A percentile compares a stretch with the other conserved stretches of the same genome.
Evolutionary conservation across 768 basidiomycete genomes (phyloP).

Genomic region (Psilocybe cubensis): DNA sequence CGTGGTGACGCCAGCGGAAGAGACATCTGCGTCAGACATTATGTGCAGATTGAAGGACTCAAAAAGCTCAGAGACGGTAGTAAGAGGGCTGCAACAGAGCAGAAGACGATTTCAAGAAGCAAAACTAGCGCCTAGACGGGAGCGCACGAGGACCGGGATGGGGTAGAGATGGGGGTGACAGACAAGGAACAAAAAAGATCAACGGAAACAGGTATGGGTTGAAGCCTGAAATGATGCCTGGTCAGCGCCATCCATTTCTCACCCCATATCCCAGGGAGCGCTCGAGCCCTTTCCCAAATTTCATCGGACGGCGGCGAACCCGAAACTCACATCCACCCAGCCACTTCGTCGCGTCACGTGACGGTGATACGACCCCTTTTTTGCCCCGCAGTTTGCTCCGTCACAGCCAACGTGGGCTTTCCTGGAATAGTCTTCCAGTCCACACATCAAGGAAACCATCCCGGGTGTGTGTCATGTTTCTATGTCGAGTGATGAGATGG

Average conservation of each 20-base stretch:
- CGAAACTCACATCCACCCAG: constrained; percentile 23
- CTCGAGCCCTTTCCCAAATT: constrained; percentile 21
- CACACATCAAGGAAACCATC: not conserved
- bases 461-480: not conserved
- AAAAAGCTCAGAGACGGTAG: not conserved
- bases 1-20: not conserved
- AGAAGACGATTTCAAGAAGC: not conserved
- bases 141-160: not conserved
- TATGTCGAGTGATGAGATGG: not conserved
- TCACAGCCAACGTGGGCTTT: not conserved
- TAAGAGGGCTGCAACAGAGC: not conserved
- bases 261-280: constrained; percentile 14
- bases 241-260: constrained; percentile 15
- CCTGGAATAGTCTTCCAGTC: not conserved
- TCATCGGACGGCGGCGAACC: constrained; percentile 17
- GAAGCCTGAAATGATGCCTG: constrained; percentile 2
- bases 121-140: not conserved
- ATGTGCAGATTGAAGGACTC: constrained; percentile 2
- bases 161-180: not conserved
- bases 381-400: not conserved
- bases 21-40: constrained; percentile 2
- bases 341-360: constrained; percentile 17
- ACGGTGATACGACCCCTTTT: constrained; percentile 1
- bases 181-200: not conserved
- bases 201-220: constrained; percentile 1